Base-by-base conservation (phyloP, 139 green algal genomes). In the Nannochloris sp. region DNA sequence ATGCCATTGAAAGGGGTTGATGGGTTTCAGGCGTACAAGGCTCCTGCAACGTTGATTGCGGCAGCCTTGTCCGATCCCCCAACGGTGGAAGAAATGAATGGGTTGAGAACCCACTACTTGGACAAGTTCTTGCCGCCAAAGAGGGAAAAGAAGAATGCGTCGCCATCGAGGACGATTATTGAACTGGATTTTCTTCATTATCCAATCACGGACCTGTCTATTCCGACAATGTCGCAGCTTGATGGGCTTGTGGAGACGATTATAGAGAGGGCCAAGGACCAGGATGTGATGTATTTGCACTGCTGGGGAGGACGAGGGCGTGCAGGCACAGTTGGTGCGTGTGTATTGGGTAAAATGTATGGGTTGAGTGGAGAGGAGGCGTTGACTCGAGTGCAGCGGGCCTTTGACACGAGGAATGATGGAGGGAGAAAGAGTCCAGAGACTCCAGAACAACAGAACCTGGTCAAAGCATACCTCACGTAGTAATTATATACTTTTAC, bases 271-370 rank as follows among this genome's bases (percentile, higher is more conserved):
- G 44, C 90, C 10, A 29, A 61, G 4, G 21, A 7, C 4, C 85
- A 85, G 16, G 70, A 90, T 70, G 64, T 65, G 48, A 44, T 94
- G 43, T 94, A 94, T 74, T 40, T 92, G 40, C 87, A 95, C 75
- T 95, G 87, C 80, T 94, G 88, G 88, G 87, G 87, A 14, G 88
- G 88, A 2, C 72, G 88, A 4, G 88, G 88, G 1, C 81, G 88
- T 11, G 87, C 85, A 1, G 88, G 85, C 18, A 83, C 71, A 10
- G 76, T 93, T 27, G 85, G 81, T 18, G 78, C 85, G n/a, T 87
- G 76, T 74, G 69, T 93, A 59, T 75, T 95, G 60, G 76, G 63
- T 12, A 46, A 53, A 18, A 46, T 75, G 48, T 87, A 87, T 46
- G 78, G 79, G 12, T 18, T 92, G 12, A 31, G 14, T 23, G 82